A percentile compares a stretch with the other conserved stretches of the same genome.
Conservation (phyloP, 148 eudicot genomes). For the Silene conica region DNA sequence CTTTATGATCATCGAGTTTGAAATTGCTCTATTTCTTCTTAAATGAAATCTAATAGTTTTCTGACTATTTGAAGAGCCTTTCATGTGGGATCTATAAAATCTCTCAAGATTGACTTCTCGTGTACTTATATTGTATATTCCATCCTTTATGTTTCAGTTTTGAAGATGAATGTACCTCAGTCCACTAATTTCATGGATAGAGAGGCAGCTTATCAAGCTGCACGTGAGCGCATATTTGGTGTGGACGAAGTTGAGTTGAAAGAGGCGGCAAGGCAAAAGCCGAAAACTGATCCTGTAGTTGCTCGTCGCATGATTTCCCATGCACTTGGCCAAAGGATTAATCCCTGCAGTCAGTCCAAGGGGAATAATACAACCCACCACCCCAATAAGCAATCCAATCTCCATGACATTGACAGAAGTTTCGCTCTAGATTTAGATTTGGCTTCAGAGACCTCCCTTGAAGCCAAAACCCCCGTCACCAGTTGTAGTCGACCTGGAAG, state of each 20-base stretch:
- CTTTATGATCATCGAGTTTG: neutral
- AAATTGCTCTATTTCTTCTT: neutral
- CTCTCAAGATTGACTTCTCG: neutral
- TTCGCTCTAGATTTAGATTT: constrained; percentile 21
- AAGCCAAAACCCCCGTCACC: constrained; percentile 15
- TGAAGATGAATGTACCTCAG: constrained; percentile 34
- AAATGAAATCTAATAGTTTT: neutral
- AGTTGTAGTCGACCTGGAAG: constrained; percentile 14
- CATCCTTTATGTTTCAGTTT: constrained; percentile 30
- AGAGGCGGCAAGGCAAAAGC: constrained; percentile 45
- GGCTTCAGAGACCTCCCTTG: constrained; percentile 6
- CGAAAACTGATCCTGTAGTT: constrained; percentile 62
- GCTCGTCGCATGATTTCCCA: constrained; percentile 98
- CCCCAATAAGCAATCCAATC: constrained; percentile 15
- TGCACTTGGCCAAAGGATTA: constrained; percentile 76
- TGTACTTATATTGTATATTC: no score
- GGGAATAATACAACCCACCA: constrained; percentile 15
- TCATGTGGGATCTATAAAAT: neutral
- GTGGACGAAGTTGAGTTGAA: constrained; percentile 34
- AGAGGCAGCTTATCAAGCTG: constrained; percentile 79
- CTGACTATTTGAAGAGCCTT: neutral
- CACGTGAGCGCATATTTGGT: constrained; percentile 78
- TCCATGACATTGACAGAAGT: constrained; percentile 26
- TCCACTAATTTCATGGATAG: constrained; percentile 57
- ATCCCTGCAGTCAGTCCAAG: constrained; percentile 24